A percentile compares a stretch with the other conserved stretches of the same genome.
Evolutionary conservation across 164 flowering plant species (phyloP).

Genomic region (Vitis rotundifolia): DNA sequence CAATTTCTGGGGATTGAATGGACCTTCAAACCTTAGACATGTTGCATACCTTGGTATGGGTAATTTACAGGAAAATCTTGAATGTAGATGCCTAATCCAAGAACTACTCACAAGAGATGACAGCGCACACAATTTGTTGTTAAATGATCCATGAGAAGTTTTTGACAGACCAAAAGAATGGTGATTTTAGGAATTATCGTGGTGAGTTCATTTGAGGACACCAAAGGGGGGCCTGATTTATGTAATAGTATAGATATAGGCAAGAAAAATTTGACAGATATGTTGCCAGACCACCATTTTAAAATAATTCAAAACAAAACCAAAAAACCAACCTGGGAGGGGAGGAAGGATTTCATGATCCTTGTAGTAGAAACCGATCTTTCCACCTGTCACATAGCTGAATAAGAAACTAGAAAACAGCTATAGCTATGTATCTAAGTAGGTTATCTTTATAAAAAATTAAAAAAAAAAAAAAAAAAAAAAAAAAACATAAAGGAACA

Average conservation of each 20-base stretch:
- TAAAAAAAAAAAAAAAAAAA: slow-evolving; percentile 2
- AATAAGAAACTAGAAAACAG: slow-evolving; percentile 3
- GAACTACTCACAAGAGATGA: too few species aligned
- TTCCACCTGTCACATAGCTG: slow-evolving; percentile 62
- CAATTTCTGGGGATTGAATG: too few species aligned
- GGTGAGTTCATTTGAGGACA: too few species aligned
- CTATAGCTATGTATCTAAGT: not conserved
- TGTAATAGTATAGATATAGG: too few species aligned
- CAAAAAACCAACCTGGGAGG: slow-evolving; percentile 64
- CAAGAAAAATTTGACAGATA: not conserved
- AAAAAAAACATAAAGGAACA: not conserved
- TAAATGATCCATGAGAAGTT: not conserved
- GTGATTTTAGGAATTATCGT: too few species aligned
- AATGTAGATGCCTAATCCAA: not conserved
- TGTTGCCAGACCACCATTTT: not conserved
- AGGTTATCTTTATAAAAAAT: not conserved
- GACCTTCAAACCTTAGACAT: too few species aligned
- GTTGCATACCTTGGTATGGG: too few species aligned
- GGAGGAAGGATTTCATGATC: slow-evolving; percentile 99
- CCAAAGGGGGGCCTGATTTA: too few species aligned
- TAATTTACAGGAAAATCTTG: not conserved
- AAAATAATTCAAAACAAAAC: not conserved
- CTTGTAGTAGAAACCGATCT: slow-evolving; percentile 90
- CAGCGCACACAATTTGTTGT: not conserved
- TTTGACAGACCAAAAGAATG: not conserved